Evolutionary conservation across 2,329 filamentous ascomycete genomes (phyloP), one percentile per base, ranked within the genome.

Genomic region (Didymella lethalis): DNA sequence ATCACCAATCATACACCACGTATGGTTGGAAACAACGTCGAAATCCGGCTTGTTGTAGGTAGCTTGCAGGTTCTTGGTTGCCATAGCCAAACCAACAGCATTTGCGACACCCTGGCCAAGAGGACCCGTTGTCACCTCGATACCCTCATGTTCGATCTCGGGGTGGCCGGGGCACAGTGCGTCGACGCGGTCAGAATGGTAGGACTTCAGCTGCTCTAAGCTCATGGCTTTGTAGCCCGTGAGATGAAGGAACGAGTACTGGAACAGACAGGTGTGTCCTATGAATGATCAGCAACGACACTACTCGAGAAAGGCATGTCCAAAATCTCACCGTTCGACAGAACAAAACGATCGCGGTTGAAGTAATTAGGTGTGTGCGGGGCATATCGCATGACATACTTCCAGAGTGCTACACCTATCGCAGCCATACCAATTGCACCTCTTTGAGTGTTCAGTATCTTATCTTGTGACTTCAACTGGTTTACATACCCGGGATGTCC

Each of bases 401-500:
- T 88, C 81, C 83, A 88, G 3, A 88, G 72, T 0, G 85, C 82
- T 26, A 88, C 78, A 12, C 86, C 86, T 55, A 88, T 88, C 16
- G 83, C 85, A 29, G 84, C 85, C 78, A 88, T 87, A 38, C 85
- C 84, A 73, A 87, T 86, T n/a, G 85, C 84, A 54, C 81, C 81
- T 58, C 82, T 83, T 41, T 11, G 12, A 1, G 2, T 36, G 25
- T 16, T 66, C 45, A 67, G 62, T 36, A 25, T 20, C 7, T 18
- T 40, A 14, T 7, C 12, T n/a, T 28, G 12, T 34, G 8, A 16
- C 20, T 41, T 3, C 11, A 7, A 7, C 2, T 20, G 12, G 10
- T 7, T 40, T 46, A 50, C 80, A 65, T 78, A 88, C 84, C 88
- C 88, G 18, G 88, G 88, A 69, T 90, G 88, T 0, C 88, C 88